phyloP scores from a whole-genome alignment of 768 basidiomycete genomes.

The Cyclocybe cylindracea region DNA sequence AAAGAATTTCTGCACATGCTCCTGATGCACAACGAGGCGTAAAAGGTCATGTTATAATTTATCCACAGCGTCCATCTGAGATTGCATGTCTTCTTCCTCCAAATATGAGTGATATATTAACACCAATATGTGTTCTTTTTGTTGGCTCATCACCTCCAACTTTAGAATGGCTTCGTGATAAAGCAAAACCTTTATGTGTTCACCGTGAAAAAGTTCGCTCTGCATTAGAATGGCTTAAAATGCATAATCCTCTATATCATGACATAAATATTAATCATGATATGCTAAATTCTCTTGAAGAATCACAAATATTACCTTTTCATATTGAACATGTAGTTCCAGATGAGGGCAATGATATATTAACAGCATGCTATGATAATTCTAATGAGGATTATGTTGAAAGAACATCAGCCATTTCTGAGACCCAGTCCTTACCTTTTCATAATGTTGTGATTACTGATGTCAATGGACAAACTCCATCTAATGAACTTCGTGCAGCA shows the following conservation, averaged over 20 bases:
- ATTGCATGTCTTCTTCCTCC: conserved; percentile 34
- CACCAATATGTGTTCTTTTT: conserved; percentile 41
- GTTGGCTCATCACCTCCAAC: conserved; percentile 30
- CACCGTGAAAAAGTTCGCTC: conserved; percentile 26
- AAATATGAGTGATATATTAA: conserved; percentile 30
- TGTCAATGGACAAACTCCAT: conserved; percentile 24
- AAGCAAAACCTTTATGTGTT: conserved; percentile 36
- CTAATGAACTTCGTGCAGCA: conserved; percentile 29
- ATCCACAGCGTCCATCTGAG: conserved; percentile 33
- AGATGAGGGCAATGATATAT: not conserved
- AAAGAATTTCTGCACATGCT: not conserved
- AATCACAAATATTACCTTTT: conserved; percentile 23
- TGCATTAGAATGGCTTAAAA: conserved; percentile 38
- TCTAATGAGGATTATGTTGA: not conserved
- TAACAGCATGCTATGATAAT: conserved; percentile 11
- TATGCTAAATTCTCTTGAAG: conserved; percentile 16
- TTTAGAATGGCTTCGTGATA: conserved; percentile 27
- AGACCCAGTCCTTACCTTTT: too few species aligned
- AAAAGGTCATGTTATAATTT: conserved; percentile 41
- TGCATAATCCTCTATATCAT: conserved; percentile 34
- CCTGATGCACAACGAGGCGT: conserved; percentile 30
- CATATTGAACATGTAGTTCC: conserved; percentile 26
- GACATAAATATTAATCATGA: conserved; percentile 26
- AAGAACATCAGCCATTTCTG: too few species aligned
- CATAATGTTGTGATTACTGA: conserved; percentile 30